Evolutionary conservation across 805 yeast genomes (phyloP).

Genomic region (Wickerhamiella brachini): DNA sequence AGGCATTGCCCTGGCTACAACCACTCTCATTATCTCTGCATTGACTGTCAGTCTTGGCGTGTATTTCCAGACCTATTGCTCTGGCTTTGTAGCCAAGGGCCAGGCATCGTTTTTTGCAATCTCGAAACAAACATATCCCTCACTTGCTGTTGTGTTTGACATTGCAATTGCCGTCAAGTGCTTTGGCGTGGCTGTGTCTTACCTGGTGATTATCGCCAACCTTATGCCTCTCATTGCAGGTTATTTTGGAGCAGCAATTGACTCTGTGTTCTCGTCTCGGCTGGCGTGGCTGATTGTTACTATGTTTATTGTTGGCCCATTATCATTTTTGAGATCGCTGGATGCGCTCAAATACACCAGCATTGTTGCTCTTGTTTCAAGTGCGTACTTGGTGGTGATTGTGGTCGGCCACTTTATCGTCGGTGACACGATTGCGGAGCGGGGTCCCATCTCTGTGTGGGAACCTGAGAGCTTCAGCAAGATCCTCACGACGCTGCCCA

Average conservation of each 20-base stretch:
- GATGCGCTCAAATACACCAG: constrained; percentile 82
- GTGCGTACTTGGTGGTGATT: constrained; percentile 57
- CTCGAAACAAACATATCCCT: constrained; percentile 56
- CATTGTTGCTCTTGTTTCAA: constrained; percentile 66
- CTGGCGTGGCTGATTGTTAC: constrained; percentile 14
- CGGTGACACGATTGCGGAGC: constrained; percentile 38
- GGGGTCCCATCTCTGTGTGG: constrained; percentile 38
- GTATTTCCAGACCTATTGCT: constrained; percentile 13
- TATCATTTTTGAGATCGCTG: constrained; percentile 59
- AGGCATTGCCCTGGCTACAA: constrained; percentile 43
- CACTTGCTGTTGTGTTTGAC: constrained; percentile 52
- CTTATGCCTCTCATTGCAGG: constrained; percentile 44
- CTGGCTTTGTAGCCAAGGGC: constrained; percentile 38
- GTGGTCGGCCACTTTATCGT: constrained; percentile 58
- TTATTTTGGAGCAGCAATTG: constrained; percentile 15
- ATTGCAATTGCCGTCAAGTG: constrained; percentile 63
- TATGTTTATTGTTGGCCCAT: constrained; percentile 35
- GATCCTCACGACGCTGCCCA: constrained; percentile 69
- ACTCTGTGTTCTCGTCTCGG: constrained; percentile 36
- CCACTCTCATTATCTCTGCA: constrained; percentile 46
- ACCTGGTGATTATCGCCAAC: constrained; percentile 61
- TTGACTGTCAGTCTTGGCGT: constrained; percentile 53
- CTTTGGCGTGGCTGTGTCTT: constrained; percentile 67
- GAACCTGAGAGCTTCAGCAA: constrained; percentile 31
- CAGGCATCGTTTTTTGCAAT: constrained; percentile 57